These are phyloP conservation scores for Talaromyces islandicus DNA, from an alignment of 2,329 filamentous ascomycete species.

Conservation along the genomic window DNA sequence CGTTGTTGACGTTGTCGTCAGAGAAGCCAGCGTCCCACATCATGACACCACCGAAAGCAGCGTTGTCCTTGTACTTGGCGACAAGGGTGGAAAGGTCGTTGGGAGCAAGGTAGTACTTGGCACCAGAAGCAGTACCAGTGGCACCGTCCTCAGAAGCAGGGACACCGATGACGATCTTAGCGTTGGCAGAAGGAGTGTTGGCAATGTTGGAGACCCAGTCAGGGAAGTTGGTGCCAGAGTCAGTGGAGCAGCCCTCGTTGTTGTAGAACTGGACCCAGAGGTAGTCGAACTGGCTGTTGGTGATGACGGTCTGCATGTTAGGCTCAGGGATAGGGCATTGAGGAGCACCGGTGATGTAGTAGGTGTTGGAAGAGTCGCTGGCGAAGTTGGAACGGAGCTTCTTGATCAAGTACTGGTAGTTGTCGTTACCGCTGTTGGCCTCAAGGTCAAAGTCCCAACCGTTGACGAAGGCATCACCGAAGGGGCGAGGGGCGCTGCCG, in stretches of 20 bases:
- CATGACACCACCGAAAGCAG: conserved; percentile 54
- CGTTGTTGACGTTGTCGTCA: conserved; percentile 40
- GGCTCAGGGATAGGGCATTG: conserved; percentile 47
- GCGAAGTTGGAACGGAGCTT: conserved; percentile 40
- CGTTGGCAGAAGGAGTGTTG: conserved; percentile 32
- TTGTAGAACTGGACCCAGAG: conserved; percentile 55
- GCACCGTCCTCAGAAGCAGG: conserved; percentile 29
- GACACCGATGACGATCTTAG: conserved; percentile 52
- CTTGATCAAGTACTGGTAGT: conserved; percentile 39
- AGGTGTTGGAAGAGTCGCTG: conserved; percentile 28
- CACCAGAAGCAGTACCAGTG: conserved; percentile 12
- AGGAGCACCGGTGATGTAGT: conserved; percentile 50
- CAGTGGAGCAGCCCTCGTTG: conserved; percentile 45
- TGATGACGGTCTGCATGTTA: conserved; percentile 42
- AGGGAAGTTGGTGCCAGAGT: conserved; percentile 39
- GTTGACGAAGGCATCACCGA: conserved; percentile 44
- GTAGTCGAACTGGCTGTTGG: conserved; percentile 44
- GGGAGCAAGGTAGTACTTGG: conserved; percentile 42
- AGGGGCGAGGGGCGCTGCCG: conserved; percentile 46
- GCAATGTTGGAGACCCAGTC: conserved; percentile 39
- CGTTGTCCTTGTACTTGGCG: conserved; percentile 32
- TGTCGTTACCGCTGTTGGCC: conserved; percentile 27
- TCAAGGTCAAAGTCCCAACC: conserved; percentile 51
- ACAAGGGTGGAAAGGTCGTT: conserved; percentile 42
- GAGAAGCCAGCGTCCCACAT: conserved; percentile 52